Conservation (phyloP, 139 green algal species). For the Micractinium sp. region DNA sequence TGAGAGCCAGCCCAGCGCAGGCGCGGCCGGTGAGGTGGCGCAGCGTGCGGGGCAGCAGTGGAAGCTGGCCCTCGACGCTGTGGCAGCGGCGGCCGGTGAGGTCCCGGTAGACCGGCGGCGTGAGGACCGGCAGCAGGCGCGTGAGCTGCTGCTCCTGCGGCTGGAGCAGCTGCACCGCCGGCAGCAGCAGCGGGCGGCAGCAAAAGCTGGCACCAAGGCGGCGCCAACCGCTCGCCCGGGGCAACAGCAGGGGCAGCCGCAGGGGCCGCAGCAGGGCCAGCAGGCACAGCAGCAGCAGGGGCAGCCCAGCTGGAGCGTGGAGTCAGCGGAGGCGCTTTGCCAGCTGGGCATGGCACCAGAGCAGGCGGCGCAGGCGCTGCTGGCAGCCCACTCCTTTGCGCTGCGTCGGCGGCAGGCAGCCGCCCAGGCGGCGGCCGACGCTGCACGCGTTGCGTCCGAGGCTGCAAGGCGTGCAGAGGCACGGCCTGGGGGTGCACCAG, state of each 20-base stretch:
- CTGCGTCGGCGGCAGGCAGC: background rate
- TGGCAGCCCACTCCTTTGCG: background rate
- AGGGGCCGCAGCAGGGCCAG: background rate
- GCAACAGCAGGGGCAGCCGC: background rate
- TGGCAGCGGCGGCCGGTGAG: background rate
- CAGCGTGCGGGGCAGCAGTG: background rate
- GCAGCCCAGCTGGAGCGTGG: background rate
- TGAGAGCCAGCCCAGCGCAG: background rate
- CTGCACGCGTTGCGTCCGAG: background rate
- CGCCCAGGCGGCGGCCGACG: background rate
- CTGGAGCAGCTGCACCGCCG: conserved; percentile 3
- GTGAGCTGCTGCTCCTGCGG: background rate
- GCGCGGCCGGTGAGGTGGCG: background rate
- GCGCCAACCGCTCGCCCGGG: background rate
- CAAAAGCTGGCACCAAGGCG: no score
- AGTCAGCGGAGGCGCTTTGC: conserved; percentile 17
- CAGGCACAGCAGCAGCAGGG: background rate
- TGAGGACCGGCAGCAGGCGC: background rate
- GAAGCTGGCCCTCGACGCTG: background rate
- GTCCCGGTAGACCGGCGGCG: background rate
- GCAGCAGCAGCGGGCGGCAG: background rate
- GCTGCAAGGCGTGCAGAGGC: background rate
- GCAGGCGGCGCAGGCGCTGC: background rate
- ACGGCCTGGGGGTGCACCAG: background rate
- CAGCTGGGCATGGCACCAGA: background rate